These are phyloP conservation scores for Bjerkandera adusta DNA, from an alignment of 1,284 basidiomycete species.

Conservation along the genomic window DNA sequence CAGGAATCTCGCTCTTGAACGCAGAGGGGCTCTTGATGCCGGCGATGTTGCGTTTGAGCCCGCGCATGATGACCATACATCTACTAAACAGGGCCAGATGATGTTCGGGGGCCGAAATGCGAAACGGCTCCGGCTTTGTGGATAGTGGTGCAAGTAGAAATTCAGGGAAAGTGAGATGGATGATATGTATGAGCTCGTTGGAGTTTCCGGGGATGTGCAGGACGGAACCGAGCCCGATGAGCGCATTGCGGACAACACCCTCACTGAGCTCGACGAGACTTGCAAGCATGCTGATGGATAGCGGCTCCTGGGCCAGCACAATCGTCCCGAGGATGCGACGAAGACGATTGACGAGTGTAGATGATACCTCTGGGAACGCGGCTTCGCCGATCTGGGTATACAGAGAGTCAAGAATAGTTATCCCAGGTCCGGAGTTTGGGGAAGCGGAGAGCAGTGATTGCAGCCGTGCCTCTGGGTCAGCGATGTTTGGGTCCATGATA, in stretches of 20 bases:
- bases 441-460: neutral
- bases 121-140: too few relatives aligned
- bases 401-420: neutral
- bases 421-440: neutral
- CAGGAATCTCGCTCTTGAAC: too few relatives aligned
- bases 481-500: slow-evolving; percentile 1
- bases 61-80: too few relatives aligned
- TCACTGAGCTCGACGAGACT: neutral
- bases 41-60: too few relatives aligned
- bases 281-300: neutral
- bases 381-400: neutral
- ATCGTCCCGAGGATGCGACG: neutral
- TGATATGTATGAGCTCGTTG: slow-evolving; percentile 14
- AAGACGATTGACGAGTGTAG: too few relatives aligned
- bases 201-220: slow-evolving; percentile 14
- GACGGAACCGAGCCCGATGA: slow-evolving; percentile 5
- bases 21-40: too few relatives aligned
- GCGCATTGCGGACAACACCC: neutral
- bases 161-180: slow-evolving; percentile 24
- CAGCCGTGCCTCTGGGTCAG: neutral
- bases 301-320: neutral
- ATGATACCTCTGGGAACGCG: too few relatives aligned
- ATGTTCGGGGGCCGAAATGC: too few relatives aligned
- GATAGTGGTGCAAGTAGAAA: too few relatives aligned
- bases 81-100: too few relatives aligned